Conservation (phyloP, 495 filamentous ascomycete genomes). For the Daldinia vernicosa region DNA sequence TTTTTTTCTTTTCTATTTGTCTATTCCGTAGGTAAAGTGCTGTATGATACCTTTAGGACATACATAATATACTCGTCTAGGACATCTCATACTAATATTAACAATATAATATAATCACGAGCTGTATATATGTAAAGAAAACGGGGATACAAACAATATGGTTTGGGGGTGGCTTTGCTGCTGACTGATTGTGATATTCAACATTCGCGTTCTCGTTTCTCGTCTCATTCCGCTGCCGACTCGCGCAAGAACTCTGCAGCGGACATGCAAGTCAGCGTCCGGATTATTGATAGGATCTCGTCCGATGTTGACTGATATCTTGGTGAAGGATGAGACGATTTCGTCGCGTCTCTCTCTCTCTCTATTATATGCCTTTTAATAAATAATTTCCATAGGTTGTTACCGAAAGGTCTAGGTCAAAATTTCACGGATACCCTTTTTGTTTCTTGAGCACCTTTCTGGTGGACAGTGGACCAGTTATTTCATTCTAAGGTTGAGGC, state of each 20-base stretch:
- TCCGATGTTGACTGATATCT: neutral
- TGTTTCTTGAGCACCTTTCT: neutral
- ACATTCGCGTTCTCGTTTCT: constrained; percentile 4
- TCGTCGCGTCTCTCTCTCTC: neutral
- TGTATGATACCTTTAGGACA: no score
- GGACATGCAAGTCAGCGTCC: constrained; percentile 35
- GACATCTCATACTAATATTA: neutral
- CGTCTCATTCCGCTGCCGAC: constrained; percentile 33
- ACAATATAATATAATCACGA: constrained; percentile 17
- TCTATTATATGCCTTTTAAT: neutral
- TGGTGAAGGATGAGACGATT: neutral
- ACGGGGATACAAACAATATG: neutral
- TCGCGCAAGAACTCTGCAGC: constrained; percentile 29
- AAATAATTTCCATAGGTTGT: neutral
- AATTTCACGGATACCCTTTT: neutral
- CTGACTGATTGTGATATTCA: constrained; percentile 25
- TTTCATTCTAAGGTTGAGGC: constrained; percentile 28
- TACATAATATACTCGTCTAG: neutral
- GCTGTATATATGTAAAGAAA: neutral
- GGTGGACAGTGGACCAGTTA: neutral
- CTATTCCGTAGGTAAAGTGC: no score
- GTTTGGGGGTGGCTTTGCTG: constrained; percentile 22
- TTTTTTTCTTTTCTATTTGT: no score
- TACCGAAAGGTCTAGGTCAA: neutral
- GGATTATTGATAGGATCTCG: neutral